Evolutionary conservation across 441 rosid species (phyloP).

Genomic region (Corymbia calophylla): DNA sequence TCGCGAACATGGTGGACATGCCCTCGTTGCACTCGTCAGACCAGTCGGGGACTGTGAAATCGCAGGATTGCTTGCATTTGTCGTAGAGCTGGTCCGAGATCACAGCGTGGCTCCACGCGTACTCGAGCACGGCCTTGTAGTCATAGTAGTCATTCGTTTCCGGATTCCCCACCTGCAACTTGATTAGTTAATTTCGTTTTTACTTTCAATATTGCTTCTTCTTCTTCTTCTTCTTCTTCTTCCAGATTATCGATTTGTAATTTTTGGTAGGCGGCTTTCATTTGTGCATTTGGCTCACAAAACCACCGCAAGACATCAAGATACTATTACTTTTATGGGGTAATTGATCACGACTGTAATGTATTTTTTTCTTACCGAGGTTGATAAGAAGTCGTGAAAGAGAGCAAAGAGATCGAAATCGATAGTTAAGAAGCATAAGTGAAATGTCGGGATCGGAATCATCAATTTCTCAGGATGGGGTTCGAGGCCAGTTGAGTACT

Average conservation of each 20-base stretch:
- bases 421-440: background rate
- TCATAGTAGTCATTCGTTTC: conserved; percentile 37
- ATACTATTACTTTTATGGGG: background rate
- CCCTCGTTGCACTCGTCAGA: conserved; percentile 29
- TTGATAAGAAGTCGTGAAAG: background rate
- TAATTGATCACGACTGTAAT: background rate
- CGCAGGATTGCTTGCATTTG: conserved; percentile 27
- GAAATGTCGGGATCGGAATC: background rate
- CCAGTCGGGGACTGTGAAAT: conserved; percentile 34
- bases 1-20: conserved; percentile 18
- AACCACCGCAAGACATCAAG: background rate
- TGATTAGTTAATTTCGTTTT: background rate
- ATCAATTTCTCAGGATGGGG: background rate
- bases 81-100: conserved; percentile 35
- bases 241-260: background rate
- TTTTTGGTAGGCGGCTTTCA: too few species aligned
- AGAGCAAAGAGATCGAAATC: background rate
- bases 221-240: background rate
- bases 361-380: background rate
- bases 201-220: background rate
- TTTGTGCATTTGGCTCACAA: background rate
- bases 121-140: conserved; percentile 38
- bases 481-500: background rate
- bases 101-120: conserved; percentile 55
- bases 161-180: conserved; percentile 47